Base-by-base conservation (phyloP, 495 filamentous ascomycete genomes). In the Tuber melanosporum region DNA sequence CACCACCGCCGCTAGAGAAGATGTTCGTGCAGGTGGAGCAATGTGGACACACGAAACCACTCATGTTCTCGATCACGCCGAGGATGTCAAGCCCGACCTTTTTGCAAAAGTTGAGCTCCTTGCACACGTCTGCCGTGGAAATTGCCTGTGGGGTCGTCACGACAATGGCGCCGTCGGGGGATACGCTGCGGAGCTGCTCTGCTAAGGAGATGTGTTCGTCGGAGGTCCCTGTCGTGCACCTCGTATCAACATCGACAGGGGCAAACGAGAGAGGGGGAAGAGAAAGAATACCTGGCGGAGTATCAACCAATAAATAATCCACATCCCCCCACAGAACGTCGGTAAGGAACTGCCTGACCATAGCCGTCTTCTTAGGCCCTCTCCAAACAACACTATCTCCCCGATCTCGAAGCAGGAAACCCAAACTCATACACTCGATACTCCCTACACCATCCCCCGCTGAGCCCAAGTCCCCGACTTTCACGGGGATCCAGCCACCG, bases 51-150 rank as follows among this genome's bases (percentile, higher is more conserved):
- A 97, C 92, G 85, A 94, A 99, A 2, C 95, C 95, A 42, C 91
- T 91, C 96, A 99, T 98, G 85, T 99, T 99, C 86, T 99, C 95
- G 52, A 99, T 87, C 3, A 99, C 94, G 0, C 95, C 95, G 46
- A 98, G 86, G 32, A 97, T 89, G 19, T 89, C 86, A 62, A 99
- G 90, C 32, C 90, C 89, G 10, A 92, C 94, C 86, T 98, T 98
- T 41, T 86, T 86, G 84, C 95, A 99, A 82, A 99, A 98, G 83
- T 97, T 98, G 70, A 98, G 88, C 83, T 98, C 96, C 85, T 98
- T 99, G 82, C 92, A 89, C 62, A 99, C 95, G 84, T 99, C 95
- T 5, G 92, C 92, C 15, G 94, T 97, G 42, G 93, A 91, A 45
- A 99, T 91, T 2, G 95, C 96, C 85, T 99, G 95, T 0, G 95